These are phyloP conservation scores for Adenanthera pavonina DNA, from an alignment of 306 rosid species.

Conservation along the genomic window DNA sequence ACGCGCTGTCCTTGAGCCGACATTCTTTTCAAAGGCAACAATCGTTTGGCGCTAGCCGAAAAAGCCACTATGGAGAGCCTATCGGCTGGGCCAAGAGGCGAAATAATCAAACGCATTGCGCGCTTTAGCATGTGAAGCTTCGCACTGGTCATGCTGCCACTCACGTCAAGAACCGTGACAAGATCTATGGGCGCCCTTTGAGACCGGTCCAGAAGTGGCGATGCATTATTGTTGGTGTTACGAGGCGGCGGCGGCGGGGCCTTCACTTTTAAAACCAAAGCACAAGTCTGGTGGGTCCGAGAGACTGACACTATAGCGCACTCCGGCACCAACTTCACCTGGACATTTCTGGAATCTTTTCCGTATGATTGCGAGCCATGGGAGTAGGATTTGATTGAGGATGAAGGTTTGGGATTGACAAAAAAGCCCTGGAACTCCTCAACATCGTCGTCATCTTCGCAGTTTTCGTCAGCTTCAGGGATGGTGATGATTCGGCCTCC, in stretches of 20 bases:
- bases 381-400: constrained; percentile 40
- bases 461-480: constrained; percentile 60
- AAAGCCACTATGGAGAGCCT: constrained; percentile 68
- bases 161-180: constrained; percentile 65
- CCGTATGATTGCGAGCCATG: constrained; percentile 20
- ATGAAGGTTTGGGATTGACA: constrained; percentile 50
- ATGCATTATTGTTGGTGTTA: constrained; percentile 1
- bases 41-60: constrained; percentile 47
- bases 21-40: constrained; percentile 60
- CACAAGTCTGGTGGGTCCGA: constrained; percentile 51
- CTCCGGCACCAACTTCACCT: constrained; percentile 61
- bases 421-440: constrained; percentile 67
- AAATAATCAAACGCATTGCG: constrained; percentile 68
- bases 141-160: constrained; percentile 56
- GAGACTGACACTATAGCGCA: constrained; percentile 55
- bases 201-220: constrained; percentile 36
- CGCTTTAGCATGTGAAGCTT: constrained; percentile 70
- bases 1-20: constrained; percentile 58
- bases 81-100: constrained; percentile 59
- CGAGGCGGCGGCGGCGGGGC: constrained; percentile 56
- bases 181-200: constrained; percentile 59
- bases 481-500: constrained; percentile 48
- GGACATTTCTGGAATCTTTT: constrained; percentile 46
- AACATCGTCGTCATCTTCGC: constrained; percentile 32
- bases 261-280: constrained; percentile 58